A percentile compares a stretch with the other conserved stretches of the same genome.
Conservation (phyloP, 129 eudicot genomes). For the Solidago caesia region DNA sequence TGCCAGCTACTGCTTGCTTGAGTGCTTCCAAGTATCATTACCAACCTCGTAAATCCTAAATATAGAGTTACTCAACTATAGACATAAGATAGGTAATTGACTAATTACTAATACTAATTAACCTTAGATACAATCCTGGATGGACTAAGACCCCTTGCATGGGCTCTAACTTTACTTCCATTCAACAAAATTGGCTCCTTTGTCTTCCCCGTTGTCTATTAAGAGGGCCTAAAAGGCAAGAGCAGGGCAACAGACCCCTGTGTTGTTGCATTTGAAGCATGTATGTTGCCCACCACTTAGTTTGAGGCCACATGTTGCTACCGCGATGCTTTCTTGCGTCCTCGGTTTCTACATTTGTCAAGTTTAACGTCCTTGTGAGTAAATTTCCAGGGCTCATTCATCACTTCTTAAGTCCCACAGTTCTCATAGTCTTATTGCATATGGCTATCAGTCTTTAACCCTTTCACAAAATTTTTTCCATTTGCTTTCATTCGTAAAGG, state of each 20-base stretch:
- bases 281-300: no score
- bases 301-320: no score
- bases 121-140: no score
- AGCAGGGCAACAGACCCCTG: no score
- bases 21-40: background rate
- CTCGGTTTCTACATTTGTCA: no score
- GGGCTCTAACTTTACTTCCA: background rate
- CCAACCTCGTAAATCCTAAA: background rate
- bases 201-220: no score
- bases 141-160: no score
- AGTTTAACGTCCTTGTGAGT: no score
- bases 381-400: background rate
- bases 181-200: background rate
- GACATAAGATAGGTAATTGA: background rate
- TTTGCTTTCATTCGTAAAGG: background rate
- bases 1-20: background rate
- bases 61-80: background rate
- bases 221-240: no score
- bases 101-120: no score
- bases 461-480: background rate
- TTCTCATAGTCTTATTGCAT: background rate
- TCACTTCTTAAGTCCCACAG: background rate
- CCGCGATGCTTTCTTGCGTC: no score
- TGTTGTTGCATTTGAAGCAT: no score
- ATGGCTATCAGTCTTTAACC: background rate